A percentile compares a stretch with the other conserved stretches of the same genome.
These are phyloP conservation scores for Piromyces sp. DNA, from an alignment of 192 early-diverging fungal species.

Conservation along the genomic window DNA sequence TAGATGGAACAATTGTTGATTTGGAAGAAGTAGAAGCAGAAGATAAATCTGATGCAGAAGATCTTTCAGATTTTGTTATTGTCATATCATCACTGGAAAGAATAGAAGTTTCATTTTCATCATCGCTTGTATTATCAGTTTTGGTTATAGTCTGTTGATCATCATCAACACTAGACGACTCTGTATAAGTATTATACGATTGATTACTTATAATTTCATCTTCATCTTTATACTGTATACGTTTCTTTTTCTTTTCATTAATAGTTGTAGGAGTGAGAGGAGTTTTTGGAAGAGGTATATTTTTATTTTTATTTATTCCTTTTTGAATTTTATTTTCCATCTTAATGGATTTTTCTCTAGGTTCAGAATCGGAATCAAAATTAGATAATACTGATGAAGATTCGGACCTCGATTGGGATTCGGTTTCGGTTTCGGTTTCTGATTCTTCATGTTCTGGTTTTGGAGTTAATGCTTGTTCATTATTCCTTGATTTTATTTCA, in stretches of 20 bases:
- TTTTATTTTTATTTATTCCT: background rate
- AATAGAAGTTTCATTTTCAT: background rate
- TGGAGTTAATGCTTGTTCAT: too few species aligned
- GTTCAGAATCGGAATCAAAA: too few species aligned
- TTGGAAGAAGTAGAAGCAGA: background rate
- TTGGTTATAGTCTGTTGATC: background rate
- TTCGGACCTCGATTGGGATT: too few species aligned
- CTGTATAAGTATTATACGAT: too few species aligned
- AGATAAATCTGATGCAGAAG: background rate
- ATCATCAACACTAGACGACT: too few species aligned
- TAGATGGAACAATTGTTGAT: background rate
- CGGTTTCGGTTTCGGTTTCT: background rate
- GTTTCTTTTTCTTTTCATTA: background rate
- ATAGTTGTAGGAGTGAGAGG: background rate
- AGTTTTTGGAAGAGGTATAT: background rate
- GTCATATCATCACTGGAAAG: background rate
- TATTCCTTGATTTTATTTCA: background rate
- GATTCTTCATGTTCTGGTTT: too few species aligned
- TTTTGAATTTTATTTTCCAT: background rate
- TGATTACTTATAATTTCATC: too few species aligned
- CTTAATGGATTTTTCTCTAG: too few species aligned
- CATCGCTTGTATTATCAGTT: background rate
- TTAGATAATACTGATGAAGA: too few species aligned
- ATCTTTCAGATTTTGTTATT: background rate
- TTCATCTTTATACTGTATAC: too few species aligned